phyloP scores from a whole-genome alignment of 2,329 filamentous ascomycete genomes.

The Mariannaea sp. region DNA sequence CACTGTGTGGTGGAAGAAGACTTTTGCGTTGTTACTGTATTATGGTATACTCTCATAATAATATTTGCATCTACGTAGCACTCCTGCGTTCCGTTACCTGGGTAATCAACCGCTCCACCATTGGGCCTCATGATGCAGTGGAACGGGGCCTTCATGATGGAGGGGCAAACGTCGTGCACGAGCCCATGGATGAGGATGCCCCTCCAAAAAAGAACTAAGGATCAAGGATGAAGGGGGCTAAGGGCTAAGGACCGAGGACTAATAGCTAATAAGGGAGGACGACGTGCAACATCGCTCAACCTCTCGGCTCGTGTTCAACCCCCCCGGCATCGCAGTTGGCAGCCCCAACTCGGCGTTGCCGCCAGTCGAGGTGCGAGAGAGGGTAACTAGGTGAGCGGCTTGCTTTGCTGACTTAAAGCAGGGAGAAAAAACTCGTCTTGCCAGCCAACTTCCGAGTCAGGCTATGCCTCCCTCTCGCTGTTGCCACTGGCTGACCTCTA shows the following conservation, averaged over 20 bases:
- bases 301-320: conserved; percentile 1
- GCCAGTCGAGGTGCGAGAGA: not conserved
- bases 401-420: not conserved
- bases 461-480: not conserved
- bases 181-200: not conserved
- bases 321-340: not conserved
- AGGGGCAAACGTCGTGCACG: conserved; percentile 6
- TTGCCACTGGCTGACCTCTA: conserved; percentile 4
- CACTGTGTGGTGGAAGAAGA: no score
- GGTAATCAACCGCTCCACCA: conserved; percentile 1
- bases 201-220: conserved; percentile 9
- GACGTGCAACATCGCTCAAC: no score
- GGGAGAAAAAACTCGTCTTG: conserved; percentile 3
- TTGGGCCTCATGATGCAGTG: conserved; percentile 6
- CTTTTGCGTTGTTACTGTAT: no score
- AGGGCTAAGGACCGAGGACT: no score
- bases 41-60: no score
- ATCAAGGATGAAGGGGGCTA: no score
- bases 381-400: not conserved
- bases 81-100: not conserved
- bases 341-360: conserved; percentile 15
- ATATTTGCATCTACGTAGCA: no score
- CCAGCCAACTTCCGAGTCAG: conserved; percentile 11
- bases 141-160: conserved; percentile 10
- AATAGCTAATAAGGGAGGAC: no score